Evolutionary conservation across 257 asterid genomes (phyloP).

Genomic region (Dorcoceras hygrometricum): DNA sequence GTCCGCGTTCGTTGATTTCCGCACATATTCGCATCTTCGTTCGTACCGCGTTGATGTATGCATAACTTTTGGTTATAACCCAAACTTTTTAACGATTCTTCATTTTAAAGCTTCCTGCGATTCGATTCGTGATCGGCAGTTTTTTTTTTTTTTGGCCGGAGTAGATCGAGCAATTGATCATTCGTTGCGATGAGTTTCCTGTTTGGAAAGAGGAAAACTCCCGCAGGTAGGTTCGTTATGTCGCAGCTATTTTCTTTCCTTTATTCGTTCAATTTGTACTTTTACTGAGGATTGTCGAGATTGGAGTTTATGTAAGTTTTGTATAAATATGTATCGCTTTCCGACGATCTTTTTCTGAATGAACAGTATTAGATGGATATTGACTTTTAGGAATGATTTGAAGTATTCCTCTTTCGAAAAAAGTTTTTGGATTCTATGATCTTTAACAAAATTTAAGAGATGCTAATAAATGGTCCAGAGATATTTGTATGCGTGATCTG

Average conservation of each 20-base stretch:
- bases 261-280: neutral
- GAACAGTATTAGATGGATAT: neutral
- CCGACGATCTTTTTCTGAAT: slow-evolving; percentile 1
- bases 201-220: slow-evolving; percentile 87
- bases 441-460: neutral
- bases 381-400: slow-evolving; percentile 11
- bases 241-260: neutral
- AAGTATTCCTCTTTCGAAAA: neutral
- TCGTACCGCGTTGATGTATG: slow-evolving; percentile 26
- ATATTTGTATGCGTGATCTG: neutral
- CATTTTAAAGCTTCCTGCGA: neutral
- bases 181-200: slow-evolving; percentile 71
- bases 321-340: neutral
- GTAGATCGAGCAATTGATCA: slow-evolving; percentile 21
- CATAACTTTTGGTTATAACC: slow-evolving; percentile 16
- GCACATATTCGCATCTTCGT: slow-evolving; percentile 24
- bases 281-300: neutral
- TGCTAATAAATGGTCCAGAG: neutral
- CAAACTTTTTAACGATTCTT: slow-evolving; percentile 1
- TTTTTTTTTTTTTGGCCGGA: neutral
- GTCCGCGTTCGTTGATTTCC: slow-evolving; percentile 33
- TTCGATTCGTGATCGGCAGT: slow-evolving; percentile 21
- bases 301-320: neutral
- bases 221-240: slow-evolving; percentile 72
- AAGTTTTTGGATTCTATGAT: slow-evolving; percentile 15